Conservation (phyloP, 129 eudicot species). For the Erigeron canadensis region DNA sequence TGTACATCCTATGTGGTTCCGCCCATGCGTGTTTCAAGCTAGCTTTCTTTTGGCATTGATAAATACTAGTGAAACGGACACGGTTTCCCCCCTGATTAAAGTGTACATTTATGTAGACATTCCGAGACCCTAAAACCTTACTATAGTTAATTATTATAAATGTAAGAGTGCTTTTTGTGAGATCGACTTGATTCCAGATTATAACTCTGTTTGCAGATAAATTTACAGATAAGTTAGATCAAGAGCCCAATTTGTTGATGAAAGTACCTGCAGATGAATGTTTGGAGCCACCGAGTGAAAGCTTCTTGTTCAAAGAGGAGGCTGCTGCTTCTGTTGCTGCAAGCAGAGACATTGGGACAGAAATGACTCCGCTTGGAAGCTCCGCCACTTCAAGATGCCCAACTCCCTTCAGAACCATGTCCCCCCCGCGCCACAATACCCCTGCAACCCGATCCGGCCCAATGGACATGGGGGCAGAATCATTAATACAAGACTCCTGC, state of each 20-base stretch:
- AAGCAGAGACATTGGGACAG: slow-evolving; percentile 84
- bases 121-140: no score
- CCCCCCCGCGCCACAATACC: slow-evolving; percentile 82
- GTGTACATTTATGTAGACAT: no score
- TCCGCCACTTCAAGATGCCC: slow-evolving; percentile 74
- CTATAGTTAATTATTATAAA: no score
- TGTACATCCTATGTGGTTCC: no score
- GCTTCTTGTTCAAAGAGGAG: slow-evolving; percentile 54
- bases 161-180: no score
- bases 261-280: slow-evolving; percentile 45
- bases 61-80: no score
- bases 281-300: slow-evolving; percentile 64
- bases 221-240: slow-evolving; percentile 61
- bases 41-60: no score
- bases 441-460: slow-evolving; percentile 76
- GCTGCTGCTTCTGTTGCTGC: no score
- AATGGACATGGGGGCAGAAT: slow-evolving; percentile 49
- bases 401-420: slow-evolving; percentile 58
- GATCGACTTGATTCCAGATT: no score
- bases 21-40: no score
- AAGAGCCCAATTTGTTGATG: slow-evolving; percentile 28
- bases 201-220: slow-evolving; percentile 76
- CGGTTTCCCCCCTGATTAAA: no score
- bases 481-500: slow-evolving; percentile 66
- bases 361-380: slow-evolving; percentile 78